A percentile compares a stretch with the other conserved stretches of the same genome.
Evolutionary conservation across 2,329 filamentous ascomycete genomes (phyloP).

Genomic region (Xylariaceae sp.): DNA sequence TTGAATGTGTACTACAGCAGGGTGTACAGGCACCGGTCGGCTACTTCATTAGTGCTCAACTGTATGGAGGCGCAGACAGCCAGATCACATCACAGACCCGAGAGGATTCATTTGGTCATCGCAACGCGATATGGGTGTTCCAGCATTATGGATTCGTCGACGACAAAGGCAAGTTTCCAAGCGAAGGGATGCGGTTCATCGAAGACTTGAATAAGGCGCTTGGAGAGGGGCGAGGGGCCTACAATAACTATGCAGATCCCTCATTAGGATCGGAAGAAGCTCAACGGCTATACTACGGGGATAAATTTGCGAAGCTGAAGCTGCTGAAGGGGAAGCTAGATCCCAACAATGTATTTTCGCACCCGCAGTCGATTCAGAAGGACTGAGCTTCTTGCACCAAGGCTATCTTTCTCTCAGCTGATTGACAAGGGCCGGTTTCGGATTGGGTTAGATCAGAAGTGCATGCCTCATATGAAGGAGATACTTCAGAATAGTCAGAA

Average conservation of each 20-base stretch:
- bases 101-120: slow-evolving; percentile 24
- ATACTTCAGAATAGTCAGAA: no score
- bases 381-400: background rate
- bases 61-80: slow-evolving; percentile 34
- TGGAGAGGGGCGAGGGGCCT: slow-evolving; percentile 21
- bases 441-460: no score
- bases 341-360: slow-evolving; percentile 24
- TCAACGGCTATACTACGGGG: slow-evolving; percentile 23
- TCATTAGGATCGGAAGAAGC: slow-evolving; percentile 20
- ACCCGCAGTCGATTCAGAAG: slow-evolving; percentile 25
- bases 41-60: slow-evolving; percentile 32
- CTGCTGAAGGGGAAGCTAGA: slow-evolving; percentile 23
- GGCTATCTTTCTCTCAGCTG: no score
- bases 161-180: slow-evolving; percentile 15
- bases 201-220: slow-evolving; percentile 21
- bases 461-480: no score
- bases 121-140: slow-evolving; percentile 31
- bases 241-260: slow-evolving; percentile 27
- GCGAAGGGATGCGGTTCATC: slow-evolving; percentile 21
- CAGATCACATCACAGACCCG: slow-evolving; percentile 23
- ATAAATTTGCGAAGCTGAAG: slow-evolving; percentile 16
- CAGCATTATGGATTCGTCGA: slow-evolving; percentile 28
- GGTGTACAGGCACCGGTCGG: slow-evolving; percentile 15
- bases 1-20: slow-evolving; percentile 20
- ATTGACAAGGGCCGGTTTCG: no score